Conservation (phyloP, 345 rosid genomes). For the Camelina neglecta region DNA sequence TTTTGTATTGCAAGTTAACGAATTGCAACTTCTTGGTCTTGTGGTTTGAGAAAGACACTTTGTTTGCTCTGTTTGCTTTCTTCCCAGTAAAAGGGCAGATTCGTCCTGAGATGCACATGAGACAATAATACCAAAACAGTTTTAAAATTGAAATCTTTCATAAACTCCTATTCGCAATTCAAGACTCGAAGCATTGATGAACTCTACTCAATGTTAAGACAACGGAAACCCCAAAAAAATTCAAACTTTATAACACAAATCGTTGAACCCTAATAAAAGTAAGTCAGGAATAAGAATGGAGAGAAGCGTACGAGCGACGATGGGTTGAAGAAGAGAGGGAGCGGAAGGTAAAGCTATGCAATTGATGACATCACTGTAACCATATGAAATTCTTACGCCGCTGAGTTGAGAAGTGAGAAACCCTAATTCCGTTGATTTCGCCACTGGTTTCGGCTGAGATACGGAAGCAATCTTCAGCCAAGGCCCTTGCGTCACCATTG, state of each 20-base stretch:
- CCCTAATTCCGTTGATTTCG: background rate
- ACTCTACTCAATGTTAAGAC: background rate
- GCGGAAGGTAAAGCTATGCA: background rate
- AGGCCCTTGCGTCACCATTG: constrained; percentile 18
- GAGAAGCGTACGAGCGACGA: constrained; percentile 15
- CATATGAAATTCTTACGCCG: constrained; percentile 22
- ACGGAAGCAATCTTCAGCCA: constrained; percentile 12
- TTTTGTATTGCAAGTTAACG: constrained; percentile 91
- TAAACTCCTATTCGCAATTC: background rate
- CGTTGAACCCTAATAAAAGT: background rate
- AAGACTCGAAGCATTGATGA: background rate
- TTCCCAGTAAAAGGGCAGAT: constrained; percentile 90
- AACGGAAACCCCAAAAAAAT: background rate
- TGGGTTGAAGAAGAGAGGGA: constrained; percentile 15
- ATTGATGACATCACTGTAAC: constrained; percentile 8
- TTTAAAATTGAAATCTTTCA: background rate
- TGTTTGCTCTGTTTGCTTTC: constrained; percentile 88
- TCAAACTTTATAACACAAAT: background rate
- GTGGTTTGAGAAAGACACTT: constrained; percentile 93
- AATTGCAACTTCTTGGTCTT: constrained; percentile 87
- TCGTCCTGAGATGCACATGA: constrained; percentile 55
- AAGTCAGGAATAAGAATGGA: background rate
- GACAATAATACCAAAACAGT: background rate
- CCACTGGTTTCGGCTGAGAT: background rate
- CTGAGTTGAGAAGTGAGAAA: constrained; percentile 14